These are phyloP conservation scores for Azolla pinnata DNA, from an alignment of 75 land plant genomes.

Conservation along the genomic window DNA sequence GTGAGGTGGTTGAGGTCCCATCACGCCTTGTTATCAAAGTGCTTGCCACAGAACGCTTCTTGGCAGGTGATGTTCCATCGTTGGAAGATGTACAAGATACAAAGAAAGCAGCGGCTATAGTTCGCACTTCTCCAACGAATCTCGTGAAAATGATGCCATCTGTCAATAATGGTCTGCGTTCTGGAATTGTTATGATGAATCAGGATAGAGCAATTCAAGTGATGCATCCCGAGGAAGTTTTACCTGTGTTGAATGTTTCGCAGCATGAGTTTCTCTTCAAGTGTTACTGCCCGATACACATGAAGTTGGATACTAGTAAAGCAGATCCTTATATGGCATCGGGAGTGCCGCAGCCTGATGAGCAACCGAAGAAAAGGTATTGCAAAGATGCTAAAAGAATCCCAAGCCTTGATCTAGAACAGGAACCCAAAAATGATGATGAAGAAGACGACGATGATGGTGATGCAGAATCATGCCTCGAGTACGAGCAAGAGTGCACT, in stretches of 20 bases:
- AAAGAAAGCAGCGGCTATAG: not conserved
- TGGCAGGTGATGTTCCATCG: not conserved
- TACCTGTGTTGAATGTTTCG: not conserved
- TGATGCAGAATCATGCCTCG: not conserved
- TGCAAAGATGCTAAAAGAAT: not conserved
- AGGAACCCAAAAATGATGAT: not conserved
- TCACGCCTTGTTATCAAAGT: slow-evolving; percentile 53
- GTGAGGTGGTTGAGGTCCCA: slow-evolving; percentile 53
- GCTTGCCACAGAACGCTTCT: slow-evolving; percentile 39
- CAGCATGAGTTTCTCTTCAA: not conserved
- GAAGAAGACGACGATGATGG: not conserved
- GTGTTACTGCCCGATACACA: not conserved
- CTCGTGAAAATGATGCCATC: not conserved
- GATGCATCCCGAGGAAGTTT: not conserved
- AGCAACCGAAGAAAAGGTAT: not conserved
- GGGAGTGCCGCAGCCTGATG: not conserved
- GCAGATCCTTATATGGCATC: not conserved
- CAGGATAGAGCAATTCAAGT: slow-evolving; percentile 3
- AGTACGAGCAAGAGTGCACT: not conserved
- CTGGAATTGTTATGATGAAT: not conserved
- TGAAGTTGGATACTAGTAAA: not conserved
- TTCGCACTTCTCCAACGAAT: too few relatives aligned
- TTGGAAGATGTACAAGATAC: not conserved
- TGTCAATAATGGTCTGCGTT: not conserved
- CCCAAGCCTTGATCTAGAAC: not conserved